Percentiles rank a stretch among this genome's conserved stretches.
phyloP scores from a whole-genome alignment of 768 basidiomycete genomes.

The Termitomyces bulborhizus region DNA sequence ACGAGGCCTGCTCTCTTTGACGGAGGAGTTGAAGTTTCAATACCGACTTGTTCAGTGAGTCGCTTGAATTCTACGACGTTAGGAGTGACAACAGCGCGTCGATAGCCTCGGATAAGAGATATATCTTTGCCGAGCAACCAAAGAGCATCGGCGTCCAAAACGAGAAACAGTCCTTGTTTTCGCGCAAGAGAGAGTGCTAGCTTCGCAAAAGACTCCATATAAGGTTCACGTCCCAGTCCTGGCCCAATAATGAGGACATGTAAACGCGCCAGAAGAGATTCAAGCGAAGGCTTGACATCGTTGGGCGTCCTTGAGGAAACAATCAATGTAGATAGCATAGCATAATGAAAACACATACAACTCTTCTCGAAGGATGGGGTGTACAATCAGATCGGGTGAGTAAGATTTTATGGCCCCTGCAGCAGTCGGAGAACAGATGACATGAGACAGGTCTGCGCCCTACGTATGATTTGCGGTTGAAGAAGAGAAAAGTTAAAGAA shows the following conservation, averaged over 20 bases:
- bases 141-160: slow-evolving; percentile 92
- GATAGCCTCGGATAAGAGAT: slow-evolving; percentile 74
- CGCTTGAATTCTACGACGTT: slow-evolving; percentile 92
- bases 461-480: slow-evolving; percentile 18
- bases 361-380: slow-evolving; percentile 78
- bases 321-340: background rate
- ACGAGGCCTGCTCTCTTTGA: slow-evolving; percentile 62
- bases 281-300: slow-evolving; percentile 44
- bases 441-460: slow-evolving; percentile 95
- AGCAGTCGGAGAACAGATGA: slow-evolving; percentile 92
- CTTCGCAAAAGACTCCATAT: slow-evolving; percentile 84
- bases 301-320: slow-evolving; percentile 35
- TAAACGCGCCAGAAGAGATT: slow-evolving; percentile 73
- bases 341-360: slow-evolving; percentile 32
- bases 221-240: slow-evolving; percentile 83
- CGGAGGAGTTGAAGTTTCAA: slow-evolving; percentile 46
- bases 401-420: slow-evolving; percentile 94
- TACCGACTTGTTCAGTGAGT: slow-evolving; percentile 66
- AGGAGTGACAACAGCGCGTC: slow-evolving; percentile 85
- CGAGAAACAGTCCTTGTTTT: slow-evolving; percentile 76
- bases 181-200: slow-evolving; percentile 71
- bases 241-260: slow-evolving; percentile 94
- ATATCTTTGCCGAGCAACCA: slow-evolving; percentile 76
- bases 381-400: slow-evolving; percentile 95
- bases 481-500: background rate